These are phyloP conservation scores for Bruguiera gymnorhiza DNA, from an alignment of 345 rosid genomes.

Conservation along the genomic window DNA sequence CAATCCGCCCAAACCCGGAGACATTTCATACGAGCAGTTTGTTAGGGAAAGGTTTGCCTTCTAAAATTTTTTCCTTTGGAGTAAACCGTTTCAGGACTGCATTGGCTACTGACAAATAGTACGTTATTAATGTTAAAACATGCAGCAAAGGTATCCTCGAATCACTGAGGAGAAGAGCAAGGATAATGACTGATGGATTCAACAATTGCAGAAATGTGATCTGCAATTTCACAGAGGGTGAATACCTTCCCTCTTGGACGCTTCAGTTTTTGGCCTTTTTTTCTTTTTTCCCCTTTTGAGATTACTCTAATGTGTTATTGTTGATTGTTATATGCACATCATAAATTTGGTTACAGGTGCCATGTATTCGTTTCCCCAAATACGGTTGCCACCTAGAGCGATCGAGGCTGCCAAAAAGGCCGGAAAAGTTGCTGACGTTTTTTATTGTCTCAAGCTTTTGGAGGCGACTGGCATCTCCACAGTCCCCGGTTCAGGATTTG, in stretches of 20 bases:
- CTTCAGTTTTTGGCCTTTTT: not conserved
- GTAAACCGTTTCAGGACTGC: not conserved
- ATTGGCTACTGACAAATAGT: constrained; percentile 9
- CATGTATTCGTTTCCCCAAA: constrained; percentile 98
- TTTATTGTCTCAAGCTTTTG: constrained; percentile 90
- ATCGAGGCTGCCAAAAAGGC: constrained; percentile 81
- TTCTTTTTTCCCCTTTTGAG: not conserved
- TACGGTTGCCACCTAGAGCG: constrained; percentile 77
- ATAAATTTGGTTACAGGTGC: constrained; percentile 52
- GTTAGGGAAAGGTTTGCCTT: constrained; percentile 70
- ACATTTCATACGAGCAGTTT: constrained; percentile 78
- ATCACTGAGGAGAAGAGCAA: constrained; percentile 86
- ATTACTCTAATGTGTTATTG: not conserved
- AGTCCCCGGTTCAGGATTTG: constrained; percentile 96
- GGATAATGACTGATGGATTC: constrained; percentile 94
- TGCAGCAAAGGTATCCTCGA: constrained; percentile 84
- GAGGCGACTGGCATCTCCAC: constrained; percentile 99
- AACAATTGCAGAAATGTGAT: constrained; percentile 94
- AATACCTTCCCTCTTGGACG: not conserved
- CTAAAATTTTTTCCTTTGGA: constrained; percentile 8
- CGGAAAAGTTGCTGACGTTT: constrained; percentile 88
- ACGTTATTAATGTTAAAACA: not conserved
- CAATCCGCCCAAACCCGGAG: constrained; percentile 90
- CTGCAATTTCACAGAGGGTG: constrained; percentile 98
- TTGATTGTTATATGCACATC: constrained; percentile 4